A percentile compares a stretch with the other conserved stretches of the same genome.
Conservation (phyloP, 129 eudicot genomes). For the Gnaphalium uliginosum region DNA sequence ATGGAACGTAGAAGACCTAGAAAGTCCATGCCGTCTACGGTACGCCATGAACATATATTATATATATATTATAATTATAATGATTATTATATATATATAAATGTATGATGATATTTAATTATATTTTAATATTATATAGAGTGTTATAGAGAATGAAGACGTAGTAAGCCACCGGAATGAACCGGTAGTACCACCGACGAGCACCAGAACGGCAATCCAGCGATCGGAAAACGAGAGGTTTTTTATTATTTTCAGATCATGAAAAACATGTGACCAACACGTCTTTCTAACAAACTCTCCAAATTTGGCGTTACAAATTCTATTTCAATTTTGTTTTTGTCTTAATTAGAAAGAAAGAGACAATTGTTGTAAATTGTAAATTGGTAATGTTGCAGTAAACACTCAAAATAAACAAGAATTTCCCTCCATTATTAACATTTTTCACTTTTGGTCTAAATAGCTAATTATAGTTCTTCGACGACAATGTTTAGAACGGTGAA, state of each 20-base stretch:
- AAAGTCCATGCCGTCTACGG: constrained; percentile 58
- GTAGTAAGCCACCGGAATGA: constrained; percentile 34
- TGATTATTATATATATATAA: background rate
- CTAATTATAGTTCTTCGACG: too few species aligned
- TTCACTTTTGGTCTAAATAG: too few species aligned
- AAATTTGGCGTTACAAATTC: constrained; percentile 8
- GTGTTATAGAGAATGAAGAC: background rate
- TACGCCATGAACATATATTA: constrained; percentile 52
- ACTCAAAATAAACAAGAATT: too few species aligned
- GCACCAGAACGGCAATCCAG: constrained; percentile 27
- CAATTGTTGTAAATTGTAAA: too few species aligned
- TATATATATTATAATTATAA: background rate
- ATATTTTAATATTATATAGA: background rate
- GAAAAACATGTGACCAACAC: constrained; percentile 16
- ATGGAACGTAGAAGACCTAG: constrained; percentile 60
- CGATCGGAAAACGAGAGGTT: constrained; percentile 24
- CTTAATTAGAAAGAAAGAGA: too few species aligned
- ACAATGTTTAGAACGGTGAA: too few species aligned
- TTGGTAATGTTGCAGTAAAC: too few species aligned
- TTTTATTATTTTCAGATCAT: constrained; percentile 15
- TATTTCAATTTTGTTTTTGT: background rate
- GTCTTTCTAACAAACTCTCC: constrained; percentile 29
- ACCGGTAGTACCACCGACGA: constrained; percentile 33
- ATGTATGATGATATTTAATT: background rate
- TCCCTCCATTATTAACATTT: too few species aligned